Percentiles rank a stretch among this genome's conserved stretches.
Conservation (phyloP, 352 stramenopile species). For the Globisporangium viniferum region DNA sequence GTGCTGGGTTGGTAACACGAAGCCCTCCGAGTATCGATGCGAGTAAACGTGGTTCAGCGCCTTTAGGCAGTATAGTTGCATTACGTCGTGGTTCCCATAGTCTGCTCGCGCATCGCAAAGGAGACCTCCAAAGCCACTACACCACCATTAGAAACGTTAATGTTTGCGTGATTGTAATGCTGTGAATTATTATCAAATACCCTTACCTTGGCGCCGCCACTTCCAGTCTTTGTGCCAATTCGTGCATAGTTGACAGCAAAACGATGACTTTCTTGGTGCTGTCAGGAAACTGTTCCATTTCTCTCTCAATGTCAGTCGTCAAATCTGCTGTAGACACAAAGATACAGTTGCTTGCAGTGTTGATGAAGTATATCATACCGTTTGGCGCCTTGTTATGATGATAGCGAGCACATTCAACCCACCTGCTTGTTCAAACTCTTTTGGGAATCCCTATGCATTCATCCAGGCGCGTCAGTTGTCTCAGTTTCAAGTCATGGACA, state of each 20-base stretch:
- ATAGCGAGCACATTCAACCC: background rate
- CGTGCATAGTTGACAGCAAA: conserved; percentile 2
- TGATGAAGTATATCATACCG: background rate
- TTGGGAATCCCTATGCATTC: background rate
- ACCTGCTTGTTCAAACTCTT: conserved; percentile 1
- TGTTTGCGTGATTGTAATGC: background rate
- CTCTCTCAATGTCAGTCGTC: background rate
- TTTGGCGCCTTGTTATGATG: conserved; percentile 2
- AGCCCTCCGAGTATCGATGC: background rate
- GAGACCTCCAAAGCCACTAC: background rate
- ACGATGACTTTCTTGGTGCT: conserved; percentile 4
- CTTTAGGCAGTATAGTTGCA: conserved; percentile 7
- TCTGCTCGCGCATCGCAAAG: conserved; percentile 1
- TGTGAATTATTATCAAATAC: background rate
- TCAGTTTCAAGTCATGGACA: background rate
- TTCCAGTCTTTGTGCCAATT: conserved; percentile 1
- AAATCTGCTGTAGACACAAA: background rate
- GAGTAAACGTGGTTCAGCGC: conserved; percentile 7
- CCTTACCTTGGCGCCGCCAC: background rate
- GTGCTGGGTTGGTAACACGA: conserved; percentile 20
- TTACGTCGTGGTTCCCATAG: background rate
- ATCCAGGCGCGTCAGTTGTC: background rate
- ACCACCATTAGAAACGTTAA: background rate
- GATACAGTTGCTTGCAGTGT: background rate
- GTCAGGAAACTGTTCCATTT: background rate